A percentile compares a stretch with the other conserved stretches of the same genome.
phyloP scores from a whole-genome alignment of 176 grass and related monocot genomes.

The Typha latifolia region DNA sequence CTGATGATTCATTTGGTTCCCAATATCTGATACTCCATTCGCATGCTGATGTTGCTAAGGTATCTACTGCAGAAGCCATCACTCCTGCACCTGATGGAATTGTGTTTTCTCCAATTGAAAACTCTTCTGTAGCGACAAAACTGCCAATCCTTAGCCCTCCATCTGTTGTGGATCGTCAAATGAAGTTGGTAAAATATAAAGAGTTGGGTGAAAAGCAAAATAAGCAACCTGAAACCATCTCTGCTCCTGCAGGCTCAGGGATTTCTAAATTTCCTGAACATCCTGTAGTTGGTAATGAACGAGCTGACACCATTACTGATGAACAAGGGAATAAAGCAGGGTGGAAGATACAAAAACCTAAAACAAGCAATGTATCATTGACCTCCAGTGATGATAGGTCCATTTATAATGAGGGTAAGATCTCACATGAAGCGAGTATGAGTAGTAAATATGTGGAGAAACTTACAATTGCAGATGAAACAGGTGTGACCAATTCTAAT shows the following conservation, averaged over 20 bases:
- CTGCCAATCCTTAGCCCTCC: conserved; percentile 29
- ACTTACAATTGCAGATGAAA: conserved; percentile 22
- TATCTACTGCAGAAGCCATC: conserved; percentile 44
- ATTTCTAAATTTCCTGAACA: conserved; percentile 16
- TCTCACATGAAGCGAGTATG: conserved; percentile 23
- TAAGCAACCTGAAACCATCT: conserved; percentile 18
- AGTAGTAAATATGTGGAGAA: conserved; percentile 25
- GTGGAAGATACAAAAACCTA: conserved; percentile 8
- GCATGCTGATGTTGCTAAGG: conserved; percentile 35
- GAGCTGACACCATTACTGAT: background rate
- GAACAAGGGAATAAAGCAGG: conserved; percentile 1
- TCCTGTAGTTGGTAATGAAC: conserved; percentile 25
- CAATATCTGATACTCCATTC: conserved; percentile 68
- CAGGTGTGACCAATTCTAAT: conserved; percentile 30
- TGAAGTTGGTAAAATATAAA: conserved; percentile 47
- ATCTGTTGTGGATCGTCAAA: conserved; percentile 33
- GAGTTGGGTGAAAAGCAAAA: conserved; percentile 24
- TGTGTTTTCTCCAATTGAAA: conserved; percentile 21
- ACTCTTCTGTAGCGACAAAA: conserved; percentile 22
- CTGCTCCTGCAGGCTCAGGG: conserved; percentile 22
- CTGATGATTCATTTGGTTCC: conserved; percentile 67
- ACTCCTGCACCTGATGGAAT: conserved; percentile 33
- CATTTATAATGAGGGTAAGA: conserved; percentile 27
- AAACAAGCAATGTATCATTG: background rate
- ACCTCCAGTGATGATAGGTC: background rate